phyloP scores from a whole-genome alignment of 2,329 filamentous ascomycete species.

The Pyricularia sp. region DNA sequence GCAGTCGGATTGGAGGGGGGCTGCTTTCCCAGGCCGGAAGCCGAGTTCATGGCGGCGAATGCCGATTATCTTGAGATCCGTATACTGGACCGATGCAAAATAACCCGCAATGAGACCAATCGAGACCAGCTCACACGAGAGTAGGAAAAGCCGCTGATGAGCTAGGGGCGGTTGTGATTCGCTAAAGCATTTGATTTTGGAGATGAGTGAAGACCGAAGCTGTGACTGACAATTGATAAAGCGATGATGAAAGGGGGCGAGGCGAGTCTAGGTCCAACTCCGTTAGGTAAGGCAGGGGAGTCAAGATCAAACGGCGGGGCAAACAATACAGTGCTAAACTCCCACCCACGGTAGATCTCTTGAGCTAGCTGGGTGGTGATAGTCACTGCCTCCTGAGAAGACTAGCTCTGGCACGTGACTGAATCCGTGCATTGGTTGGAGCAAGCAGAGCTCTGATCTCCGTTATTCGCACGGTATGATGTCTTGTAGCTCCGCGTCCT shows the following conservation, averaged over 20 bases:
- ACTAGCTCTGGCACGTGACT: background rate
- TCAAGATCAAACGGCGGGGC: background rate
- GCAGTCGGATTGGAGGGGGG: conserved; percentile 33
- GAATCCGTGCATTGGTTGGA: background rate
- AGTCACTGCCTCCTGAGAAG: background rate
- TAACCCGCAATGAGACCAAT: background rate
- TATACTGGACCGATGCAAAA: background rate
- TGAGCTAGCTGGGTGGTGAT: background rate
- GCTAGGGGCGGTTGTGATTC: background rate
- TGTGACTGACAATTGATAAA: background rate
- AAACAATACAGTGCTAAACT: background rate
- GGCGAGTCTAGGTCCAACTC: background rate
- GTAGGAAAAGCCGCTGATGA: background rate
- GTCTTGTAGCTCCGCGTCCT: background rate
- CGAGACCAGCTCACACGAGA: background rate
- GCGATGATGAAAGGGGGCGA: background rate
- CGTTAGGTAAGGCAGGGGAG: background rate
- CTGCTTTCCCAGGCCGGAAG: conserved; percentile 35
- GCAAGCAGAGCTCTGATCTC: background rate
- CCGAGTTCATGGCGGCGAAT: conserved; percentile 20
- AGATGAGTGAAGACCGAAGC: background rate
- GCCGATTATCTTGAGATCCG: background rate
- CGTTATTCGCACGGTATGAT: background rate
- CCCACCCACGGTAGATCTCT: background rate
- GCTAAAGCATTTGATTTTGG: background rate